Evolutionary conservation across 129 eudicot species (phyloP).

Genomic region (Centrapalus pauciflorus): DNA sequence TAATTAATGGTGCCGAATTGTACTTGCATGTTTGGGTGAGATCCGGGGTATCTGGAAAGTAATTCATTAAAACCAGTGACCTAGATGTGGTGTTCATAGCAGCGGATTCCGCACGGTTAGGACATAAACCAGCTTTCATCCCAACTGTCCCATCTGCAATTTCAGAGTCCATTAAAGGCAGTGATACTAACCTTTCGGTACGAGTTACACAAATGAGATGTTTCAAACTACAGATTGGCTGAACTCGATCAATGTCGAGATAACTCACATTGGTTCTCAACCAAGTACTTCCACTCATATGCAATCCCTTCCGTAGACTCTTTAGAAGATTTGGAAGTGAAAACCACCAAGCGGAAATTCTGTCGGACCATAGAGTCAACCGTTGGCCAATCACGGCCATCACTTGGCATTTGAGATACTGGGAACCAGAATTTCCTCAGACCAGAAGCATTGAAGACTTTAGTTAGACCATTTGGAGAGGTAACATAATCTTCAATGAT

Average conservation of each 20-base stretch:
- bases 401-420: conserved; percentile 73
- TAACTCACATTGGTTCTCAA: conserved; percentile 83
- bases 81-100: conserved; percentile 64
- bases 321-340: conserved; percentile 77
- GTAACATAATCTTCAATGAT: conserved; percentile 93
- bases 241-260: background rate
- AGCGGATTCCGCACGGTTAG: conserved; percentile 82
- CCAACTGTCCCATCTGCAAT: conserved; percentile 93
- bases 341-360: conserved; percentile 81
- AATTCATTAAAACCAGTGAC: conserved; percentile 80
- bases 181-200: background rate
- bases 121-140: conserved; percentile 70
- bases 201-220: background rate
- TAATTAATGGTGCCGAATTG: conserved; percentile 75
- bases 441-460: conserved; percentile 81
- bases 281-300: conserved; percentile 79
- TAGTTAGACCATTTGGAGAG: conserved; percentile 77
- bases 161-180: conserved; percentile 4
- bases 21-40: conserved; percentile 79
- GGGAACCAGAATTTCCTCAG: conserved; percentile 84
- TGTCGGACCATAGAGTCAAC: conserved; percentile 73
- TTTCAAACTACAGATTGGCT: background rate
- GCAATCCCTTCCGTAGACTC: conserved; percentile 91
- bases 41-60: conserved; percentile 70
- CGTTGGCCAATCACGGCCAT: conserved; percentile 90